phyloP scores from a whole-genome alignment of 2,329 filamentous ascomycete genomes.

The Lachnellula subtilissima region DNA sequence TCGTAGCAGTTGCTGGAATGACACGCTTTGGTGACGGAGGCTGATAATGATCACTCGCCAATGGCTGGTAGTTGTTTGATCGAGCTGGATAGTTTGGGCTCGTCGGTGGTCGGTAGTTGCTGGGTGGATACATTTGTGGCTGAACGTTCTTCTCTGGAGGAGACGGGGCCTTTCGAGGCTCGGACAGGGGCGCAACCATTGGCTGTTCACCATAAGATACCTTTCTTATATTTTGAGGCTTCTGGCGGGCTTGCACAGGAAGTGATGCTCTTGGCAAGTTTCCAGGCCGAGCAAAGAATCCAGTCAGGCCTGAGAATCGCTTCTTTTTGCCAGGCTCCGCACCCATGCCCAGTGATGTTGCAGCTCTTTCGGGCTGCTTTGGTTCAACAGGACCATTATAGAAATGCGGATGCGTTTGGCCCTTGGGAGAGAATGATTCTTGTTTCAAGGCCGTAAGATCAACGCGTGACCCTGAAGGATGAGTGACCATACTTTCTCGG shows the following conservation, averaged over 20 bases:
- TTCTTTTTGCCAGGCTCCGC: constrained; percentile 36
- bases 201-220: constrained; percentile 13
- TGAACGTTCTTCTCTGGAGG: neutral
- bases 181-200: constrained; percentile 7
- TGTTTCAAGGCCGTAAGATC: constrained; percentile 22
- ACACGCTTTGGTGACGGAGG: neutral
- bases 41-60: neutral
- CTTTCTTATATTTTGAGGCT: constrained; percentile 12
- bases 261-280: constrained; percentile 6
- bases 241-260: neutral
- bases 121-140: neutral
- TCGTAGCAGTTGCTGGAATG: neutral
- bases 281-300: constrained; percentile 22
- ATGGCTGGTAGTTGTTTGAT: constrained; percentile 1
- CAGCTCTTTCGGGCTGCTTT: constrained; percentile 24
- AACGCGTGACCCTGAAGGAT: constrained; percentile 26
- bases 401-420: constrained; percentile 40
- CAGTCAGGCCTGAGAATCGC: constrained; percentile 38
- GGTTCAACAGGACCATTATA: constrained; percentile 16
- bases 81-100: neutral
- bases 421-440: constrained; percentile 16
- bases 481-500: constrained; percentile 30
- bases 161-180: neutral
- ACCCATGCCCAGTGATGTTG: constrained; percentile 12
- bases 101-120: neutral